Base-by-base conservation (phyloP, 2,329 filamentous ascomycete genomes). In the Botrytis porri region DNA sequence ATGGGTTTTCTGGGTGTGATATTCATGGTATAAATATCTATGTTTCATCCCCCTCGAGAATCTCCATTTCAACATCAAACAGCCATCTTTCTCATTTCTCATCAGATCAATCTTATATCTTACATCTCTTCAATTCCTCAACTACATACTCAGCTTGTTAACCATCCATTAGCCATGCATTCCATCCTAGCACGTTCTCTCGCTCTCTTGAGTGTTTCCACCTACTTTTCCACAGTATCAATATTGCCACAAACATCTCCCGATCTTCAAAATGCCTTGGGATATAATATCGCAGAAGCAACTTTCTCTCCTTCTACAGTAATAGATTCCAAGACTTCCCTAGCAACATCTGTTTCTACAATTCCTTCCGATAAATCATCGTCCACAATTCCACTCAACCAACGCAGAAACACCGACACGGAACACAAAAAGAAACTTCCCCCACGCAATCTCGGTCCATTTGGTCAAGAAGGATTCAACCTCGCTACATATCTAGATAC, bases 321-420 rank as follows among this genome's bases (percentile, higher is more conserved):
- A 60, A 4, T 20, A 32, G 29, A 37, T 22, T 60, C 22, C 16
- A 35, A 60, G 6, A 8, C 18, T 18, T 12, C 22, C 32, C 3
- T 32, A 5, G 8, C 29, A 4, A 37, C 2, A 4, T 20, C 57
- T 22, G 18, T 37, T 0, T 60, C 22, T 14, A 0, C 18, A 39
- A 3, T 5, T 39, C 12, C 35, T 39, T 25, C 59, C 32, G 5
- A 14, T 18, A 35, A 4, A 61, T 25, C 59, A 37, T 8, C 14
- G 1, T 6, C 59, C n/a, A 3, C 35, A 39, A 14, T 39, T 39
- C 1, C 35, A 14, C n/a, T 39, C 1, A 1, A 39, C 18, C 12
- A 25, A 39, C 5, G 0, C 12, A 14, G 1, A 1, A 22, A n/a
- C 1, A 6, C 59, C 2, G 12, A 0, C 18, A 61, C 35, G 1